Conservation (phyloP, 176 grass and related monocot genomes). For the Oropetium thomaeum region DNA sequence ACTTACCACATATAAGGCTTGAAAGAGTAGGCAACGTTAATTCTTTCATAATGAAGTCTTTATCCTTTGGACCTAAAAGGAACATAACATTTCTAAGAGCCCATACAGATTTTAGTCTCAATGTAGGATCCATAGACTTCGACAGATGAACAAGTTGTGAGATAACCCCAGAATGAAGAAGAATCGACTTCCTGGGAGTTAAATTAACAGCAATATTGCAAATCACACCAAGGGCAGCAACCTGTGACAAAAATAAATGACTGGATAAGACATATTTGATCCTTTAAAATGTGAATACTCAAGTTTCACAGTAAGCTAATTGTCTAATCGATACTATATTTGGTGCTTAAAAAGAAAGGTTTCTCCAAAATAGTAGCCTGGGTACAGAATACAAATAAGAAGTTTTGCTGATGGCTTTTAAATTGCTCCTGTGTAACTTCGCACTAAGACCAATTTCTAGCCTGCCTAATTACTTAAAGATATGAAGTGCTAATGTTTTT, state of each 20-base stretch:
- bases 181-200: conserved; percentile 65
- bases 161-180: conserved; percentile 72
- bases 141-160: conserved; percentile 77
- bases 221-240: conserved; percentile 84
- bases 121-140: conserved; percentile 74
- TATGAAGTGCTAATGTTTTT: neutral
- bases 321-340: neutral
- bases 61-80: conserved; percentile 77
- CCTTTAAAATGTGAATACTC: neutral
- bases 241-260: conserved; percentile 40
- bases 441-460: neutral
- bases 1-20: conserved; percentile 85
- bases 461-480: neutral
- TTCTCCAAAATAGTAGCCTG: neutral
- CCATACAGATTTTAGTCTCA: conserved; percentile 83
- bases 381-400: neutral
- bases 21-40: conserved; percentile 62
- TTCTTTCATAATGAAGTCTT: conserved; percentile 80
- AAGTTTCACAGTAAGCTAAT: neutral
- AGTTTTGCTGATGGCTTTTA: neutral
- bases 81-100: conserved; percentile 95
- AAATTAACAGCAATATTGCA: conserved; percentile 89
- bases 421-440: neutral
- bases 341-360: neutral
- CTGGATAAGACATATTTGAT: conserved; percentile 7